A percentile compares a stretch with the other conserved stretches of the same genome.
Evolutionary conservation across 2,329 filamentous ascomycete species (phyloP).

Genomic region (Rhytidhysteron rufulum): DNA sequence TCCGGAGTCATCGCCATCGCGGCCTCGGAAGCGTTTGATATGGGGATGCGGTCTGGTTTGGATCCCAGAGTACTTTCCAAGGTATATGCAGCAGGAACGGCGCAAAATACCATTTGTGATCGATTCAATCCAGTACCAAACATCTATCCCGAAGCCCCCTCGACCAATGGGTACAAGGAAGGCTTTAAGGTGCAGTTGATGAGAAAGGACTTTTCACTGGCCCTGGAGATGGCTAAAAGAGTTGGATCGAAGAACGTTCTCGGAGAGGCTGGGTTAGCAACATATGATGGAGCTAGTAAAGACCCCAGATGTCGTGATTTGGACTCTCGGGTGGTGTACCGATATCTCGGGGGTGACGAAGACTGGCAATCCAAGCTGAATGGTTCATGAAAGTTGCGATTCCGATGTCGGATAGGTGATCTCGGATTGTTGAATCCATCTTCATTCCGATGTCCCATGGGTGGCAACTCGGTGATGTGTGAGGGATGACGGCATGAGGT

Average conservation of each 20-base stretch:
- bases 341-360: slow-evolving; percentile 53
- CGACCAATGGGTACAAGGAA: slow-evolving; percentile 47
- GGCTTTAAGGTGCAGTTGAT: slow-evolving; percentile 60
- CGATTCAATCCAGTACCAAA: slow-evolving; percentile 51
- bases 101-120: slow-evolving; percentile 51
- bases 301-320: slow-evolving; percentile 51
- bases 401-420: no score
- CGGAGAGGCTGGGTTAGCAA: slow-evolving; percentile 47
- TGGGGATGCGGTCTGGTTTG: slow-evolving; percentile 56
- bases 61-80: slow-evolving; percentile 52
- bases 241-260: slow-evolving; percentile 50
- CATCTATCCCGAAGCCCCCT: slow-evolving; percentile 46
- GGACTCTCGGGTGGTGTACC: slow-evolving; percentile 56
- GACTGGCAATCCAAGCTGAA: slow-evolving; percentile 39
- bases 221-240: slow-evolving; percentile 51
- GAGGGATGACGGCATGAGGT: no score
- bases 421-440: no score
- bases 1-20: slow-evolving; percentile 58
- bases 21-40: slow-evolving; percentile 56
- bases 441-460: no score
- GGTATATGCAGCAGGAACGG: slow-evolving; percentile 51
- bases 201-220: slow-evolving; percentile 56
- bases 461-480: not conserved
- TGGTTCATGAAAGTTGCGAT: slow-evolving; percentile 11
- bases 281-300: slow-evolving; percentile 50